phyloP scores from a whole-genome alignment of 768 basidiomycete species.

The Phylloporus sp. region DNA sequence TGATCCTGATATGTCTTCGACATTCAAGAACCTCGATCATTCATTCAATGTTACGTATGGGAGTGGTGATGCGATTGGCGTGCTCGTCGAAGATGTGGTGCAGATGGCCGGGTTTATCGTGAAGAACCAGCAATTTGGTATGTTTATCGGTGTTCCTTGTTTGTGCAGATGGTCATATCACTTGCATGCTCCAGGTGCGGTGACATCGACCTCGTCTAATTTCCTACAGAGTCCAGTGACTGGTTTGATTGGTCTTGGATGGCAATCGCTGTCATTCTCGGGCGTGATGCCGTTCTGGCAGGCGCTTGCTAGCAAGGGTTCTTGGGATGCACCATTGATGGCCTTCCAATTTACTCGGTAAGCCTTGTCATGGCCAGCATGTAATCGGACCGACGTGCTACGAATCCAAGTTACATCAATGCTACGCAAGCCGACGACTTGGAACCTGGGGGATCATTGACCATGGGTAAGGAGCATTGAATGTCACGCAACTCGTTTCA shows the following conservation, averaged over 20 bases:
- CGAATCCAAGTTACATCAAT: conserved; percentile 38
- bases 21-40: conserved; percentile 32
- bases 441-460: conserved; percentile 73
- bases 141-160: conserved; percentile 12
- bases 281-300: conserved; percentile 65
- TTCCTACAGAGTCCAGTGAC: conserved; percentile 49
- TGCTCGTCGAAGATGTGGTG: conserved; percentile 61
- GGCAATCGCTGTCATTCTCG: conserved; percentile 56
- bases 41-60: conserved; percentile 43
- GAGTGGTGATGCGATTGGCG: conserved; percentile 43
- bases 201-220: conserved; percentile 30
- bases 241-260: conserved; percentile 75
- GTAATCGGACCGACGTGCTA: not conserved
- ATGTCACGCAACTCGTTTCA: too few species aligned
- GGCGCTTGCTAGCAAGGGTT: conserved; percentile 39
- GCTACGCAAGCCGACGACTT: conserved; percentile 34
- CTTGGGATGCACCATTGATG: conserved; percentile 53
- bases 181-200: conserved; percentile 34
- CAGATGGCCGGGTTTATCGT: conserved; percentile 64
- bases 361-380: not conserved
- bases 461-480: conserved; percentile 47
- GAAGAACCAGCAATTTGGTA: conserved; percentile 52
- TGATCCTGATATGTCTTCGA: conserved; percentile 31
- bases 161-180: not conserved
- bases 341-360: conserved; percentile 61